Evolutionary conservation across 164 flowering plant species (phyloP).

Genomic region (Vitis rotundifolia): DNA sequence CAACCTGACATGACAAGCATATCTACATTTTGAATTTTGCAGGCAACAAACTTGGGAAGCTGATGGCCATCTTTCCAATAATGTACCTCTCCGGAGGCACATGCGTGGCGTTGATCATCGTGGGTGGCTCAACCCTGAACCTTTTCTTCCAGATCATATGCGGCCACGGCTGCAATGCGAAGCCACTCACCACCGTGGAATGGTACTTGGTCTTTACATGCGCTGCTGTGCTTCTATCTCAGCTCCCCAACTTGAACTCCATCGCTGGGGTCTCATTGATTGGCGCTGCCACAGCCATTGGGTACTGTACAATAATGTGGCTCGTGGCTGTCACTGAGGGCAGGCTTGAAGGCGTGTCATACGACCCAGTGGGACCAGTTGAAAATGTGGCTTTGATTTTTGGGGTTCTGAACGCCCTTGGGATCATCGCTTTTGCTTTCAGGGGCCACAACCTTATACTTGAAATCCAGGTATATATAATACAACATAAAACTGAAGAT

Average conservation of each 20-base stretch:
- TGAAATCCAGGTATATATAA: constrained; percentile 24
- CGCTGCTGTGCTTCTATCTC: constrained; percentile 17
- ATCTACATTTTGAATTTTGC: neutral
- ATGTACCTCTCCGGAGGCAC: constrained; percentile 31
- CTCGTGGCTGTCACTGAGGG: constrained; percentile 18
- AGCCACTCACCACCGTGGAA: constrained; percentile 17
- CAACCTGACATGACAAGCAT: too few relatives aligned
- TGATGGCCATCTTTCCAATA: constrained; percentile 19
- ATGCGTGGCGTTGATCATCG: constrained; percentile 19
- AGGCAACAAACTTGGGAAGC: constrained; percentile 26
- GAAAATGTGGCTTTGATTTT: constrained; percentile 4
- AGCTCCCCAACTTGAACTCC: constrained; percentile 33
- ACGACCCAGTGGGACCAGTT: constrained; percentile 4
- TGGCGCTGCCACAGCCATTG: constrained; percentile 30
- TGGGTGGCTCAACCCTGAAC: constrained; percentile 18
- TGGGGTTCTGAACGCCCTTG: constrained; percentile 21
- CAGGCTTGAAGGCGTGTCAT: constrained; percentile 18
- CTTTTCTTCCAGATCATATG: constrained; percentile 19
- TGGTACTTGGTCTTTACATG: constrained; percentile 32
- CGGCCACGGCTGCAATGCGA: neutral
- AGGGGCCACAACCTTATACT: constrained; percentile 31
- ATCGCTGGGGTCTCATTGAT: constrained; percentile 25
- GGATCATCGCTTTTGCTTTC: constrained; percentile 29
- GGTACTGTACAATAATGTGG: constrained; percentile 27
- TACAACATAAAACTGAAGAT: too few relatives aligned